Evolutionary conservation across 495 filamentous ascomycete genomes (phyloP).

Genomic region (Hapsidospora chrysogenum): DNA sequence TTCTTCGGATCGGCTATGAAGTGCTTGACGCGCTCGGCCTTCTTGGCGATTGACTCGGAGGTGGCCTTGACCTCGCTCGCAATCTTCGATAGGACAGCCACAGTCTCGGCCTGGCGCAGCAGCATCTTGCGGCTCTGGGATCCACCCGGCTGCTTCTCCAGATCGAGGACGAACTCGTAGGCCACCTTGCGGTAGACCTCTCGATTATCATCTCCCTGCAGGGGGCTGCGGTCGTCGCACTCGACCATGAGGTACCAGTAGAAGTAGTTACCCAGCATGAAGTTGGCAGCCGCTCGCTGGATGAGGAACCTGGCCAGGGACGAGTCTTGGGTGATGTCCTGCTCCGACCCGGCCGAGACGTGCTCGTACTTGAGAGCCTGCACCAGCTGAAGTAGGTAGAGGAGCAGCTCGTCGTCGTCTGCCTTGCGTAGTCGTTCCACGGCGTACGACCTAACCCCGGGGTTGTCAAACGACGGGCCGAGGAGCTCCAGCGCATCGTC

Average conservation of each 20-base stretch:
- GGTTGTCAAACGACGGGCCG: conserved; percentile 79
- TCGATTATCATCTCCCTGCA: conserved; percentile 52
- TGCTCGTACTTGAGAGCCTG: conserved; percentile 95
- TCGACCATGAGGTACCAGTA: conserved; percentile 99
- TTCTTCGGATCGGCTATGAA: conserved; percentile 79
- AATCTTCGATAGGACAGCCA: conserved; percentile 74
- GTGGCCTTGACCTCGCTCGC: conserved; percentile 78
- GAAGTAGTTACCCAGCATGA: conserved; percentile 83
- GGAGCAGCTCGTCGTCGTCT: conserved; percentile 80
- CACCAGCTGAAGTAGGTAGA: conserved; percentile 89
- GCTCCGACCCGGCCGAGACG: conserved; percentile 20
- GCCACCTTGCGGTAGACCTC: conserved; percentile 81
- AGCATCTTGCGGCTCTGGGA: conserved; percentile 57
- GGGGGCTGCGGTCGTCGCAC: conserved; percentile 59
- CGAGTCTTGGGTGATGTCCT: conserved; percentile 45
- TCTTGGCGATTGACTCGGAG: conserved; percentile 56
- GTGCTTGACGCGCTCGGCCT: conserved; percentile 68
- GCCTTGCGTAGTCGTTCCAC: conserved; percentile 82
- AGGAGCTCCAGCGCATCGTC: conserved; percentile 93
- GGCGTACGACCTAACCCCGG: conserved; percentile 76
- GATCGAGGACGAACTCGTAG: conserved; percentile 85
- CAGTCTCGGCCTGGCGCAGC: conserved; percentile 74
- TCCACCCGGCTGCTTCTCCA: conserved; percentile 44
- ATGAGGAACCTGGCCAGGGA: conserved; percentile 86
- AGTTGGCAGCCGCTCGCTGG: conserved; percentile 63